phyloP scores from a whole-genome alignment of 73 alveolate species.

The Breviolum minutum region DNA sequence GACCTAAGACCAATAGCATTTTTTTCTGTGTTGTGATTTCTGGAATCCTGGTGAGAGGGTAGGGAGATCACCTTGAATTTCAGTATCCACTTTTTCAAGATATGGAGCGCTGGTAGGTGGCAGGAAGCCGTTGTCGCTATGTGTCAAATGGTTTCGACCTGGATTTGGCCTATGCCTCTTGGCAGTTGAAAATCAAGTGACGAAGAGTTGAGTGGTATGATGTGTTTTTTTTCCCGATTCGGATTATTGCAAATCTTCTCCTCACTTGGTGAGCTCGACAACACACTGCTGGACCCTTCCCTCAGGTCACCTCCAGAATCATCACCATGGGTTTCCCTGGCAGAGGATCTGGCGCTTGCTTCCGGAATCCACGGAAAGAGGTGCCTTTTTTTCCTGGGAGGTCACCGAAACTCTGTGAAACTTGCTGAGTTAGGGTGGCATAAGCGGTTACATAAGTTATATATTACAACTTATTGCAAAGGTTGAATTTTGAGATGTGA shows the following conservation, averaged over 20 bases:
- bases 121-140: slow-evolving; percentile 57
- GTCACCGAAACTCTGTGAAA: neutral
- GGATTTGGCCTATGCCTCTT: slow-evolving; percentile 77
- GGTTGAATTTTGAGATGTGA: neutral
- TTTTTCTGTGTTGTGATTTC: too few relatives aligned
- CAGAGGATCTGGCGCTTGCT: slow-evolving; percentile 60
- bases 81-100: neutral
- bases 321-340: slow-evolving; percentile 93
- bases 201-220: neutral
- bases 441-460: neutral
- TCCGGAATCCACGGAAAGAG: slow-evolving; percentile 86
- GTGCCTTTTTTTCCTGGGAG: neutral
- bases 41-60: too few relatives aligned
- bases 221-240: neutral
- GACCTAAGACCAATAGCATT: neutral
- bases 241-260: neutral
- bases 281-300: neutral
- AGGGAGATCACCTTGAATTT: too few relatives aligned
- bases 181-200: neutral
- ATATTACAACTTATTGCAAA: neutral
- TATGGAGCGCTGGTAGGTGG: neutral
- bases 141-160: slow-evolving; percentile 63
- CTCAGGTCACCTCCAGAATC: slow-evolving; percentile 27
- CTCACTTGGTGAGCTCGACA: too few relatives aligned
- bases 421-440: neutral